Evolutionary conservation across 176 grass and related monocot species (phyloP), one percentile per base, ranked within the genome.

Genomic region (Cocos nucifera): DNA sequence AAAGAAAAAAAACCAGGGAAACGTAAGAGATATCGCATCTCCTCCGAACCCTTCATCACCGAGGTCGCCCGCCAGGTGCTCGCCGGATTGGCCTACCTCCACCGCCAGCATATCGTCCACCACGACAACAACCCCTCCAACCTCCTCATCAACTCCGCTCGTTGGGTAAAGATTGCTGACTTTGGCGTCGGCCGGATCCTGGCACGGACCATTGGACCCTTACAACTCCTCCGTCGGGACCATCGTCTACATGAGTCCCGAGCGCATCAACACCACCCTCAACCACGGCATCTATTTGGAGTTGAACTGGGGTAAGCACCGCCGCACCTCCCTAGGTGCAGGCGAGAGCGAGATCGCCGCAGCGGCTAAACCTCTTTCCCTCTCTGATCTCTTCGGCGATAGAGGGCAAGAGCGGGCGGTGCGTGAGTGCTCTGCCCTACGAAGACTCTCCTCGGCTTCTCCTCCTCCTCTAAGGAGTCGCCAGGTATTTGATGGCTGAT

Each of bases 181-280:
- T 98, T 98, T 52, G 93, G 93, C 6, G 93, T 98, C 0, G 88
- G 87, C 0, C 87, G 87, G 15, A 98, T 98, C 84, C 73, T 92
- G 0, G 86, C 83, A 61, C 87, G 89, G 84, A 92, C 84, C 79
- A 88, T 98, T 98, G 87, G 93, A 92, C 70, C 81, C 93, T 58
- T 98, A 87, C 76, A 85, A 98, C 75, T 98, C 93, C 62, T 76
- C 93, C 20, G 87, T 98, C 7, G 93, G 93, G 27, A 98, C 82
- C 62, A 75, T 95, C 81, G 89, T 84, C 0, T 98, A 98, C 81
- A 98, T 98, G 93, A 92, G 87, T 87, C 93, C 93, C 19, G 93
- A 98, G 73, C 76, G 87, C 62, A 98, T 98, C 79, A 92, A 98
- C 78, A 98, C 93, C 5, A 84, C 88, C 75, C 81, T 98, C 70